phyloP scores from a whole-genome alignment of 768 basidiomycete genomes.

The Gautieria morchelliformis region DNA sequence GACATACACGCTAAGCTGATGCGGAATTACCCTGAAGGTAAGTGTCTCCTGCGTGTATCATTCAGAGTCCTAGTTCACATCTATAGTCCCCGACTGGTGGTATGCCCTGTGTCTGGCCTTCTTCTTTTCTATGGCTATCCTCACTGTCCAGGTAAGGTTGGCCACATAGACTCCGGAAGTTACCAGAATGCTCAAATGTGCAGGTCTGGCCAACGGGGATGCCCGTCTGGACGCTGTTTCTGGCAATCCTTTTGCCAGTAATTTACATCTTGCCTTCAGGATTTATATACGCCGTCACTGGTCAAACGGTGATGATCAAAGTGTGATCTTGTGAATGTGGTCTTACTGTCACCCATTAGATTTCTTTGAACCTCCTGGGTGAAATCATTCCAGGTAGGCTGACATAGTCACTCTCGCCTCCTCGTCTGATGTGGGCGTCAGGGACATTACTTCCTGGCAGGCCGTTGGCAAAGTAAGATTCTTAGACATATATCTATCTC shows the following conservation, averaged over 20 bases:
- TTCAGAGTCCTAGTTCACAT: not conserved
- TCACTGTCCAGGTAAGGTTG: constrained; percentile 22
- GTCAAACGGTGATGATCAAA: constrained; percentile 16
- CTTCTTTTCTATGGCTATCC: constrained; percentile 24
- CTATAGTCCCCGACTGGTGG: constrained; percentile 24
- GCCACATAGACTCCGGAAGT: not conserved
- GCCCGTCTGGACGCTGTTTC: constrained; percentile 32
- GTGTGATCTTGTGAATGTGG: not conserved
- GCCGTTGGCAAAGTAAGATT: constrained; percentile 28
- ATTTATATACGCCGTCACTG: constrained; percentile 35
- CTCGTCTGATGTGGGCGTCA: not conserved
- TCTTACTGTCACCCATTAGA: constrained; percentile 9
- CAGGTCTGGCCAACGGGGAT: constrained; percentile 28
- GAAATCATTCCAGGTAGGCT: constrained; percentile 30
- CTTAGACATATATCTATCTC: not conserved
- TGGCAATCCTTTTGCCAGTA: constrained; percentile 26
- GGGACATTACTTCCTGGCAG: constrained; percentile 28
- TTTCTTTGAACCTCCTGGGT: constrained; percentile 32
- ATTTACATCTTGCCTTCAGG: constrained; percentile 34
- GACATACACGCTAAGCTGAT: constrained; percentile 41
- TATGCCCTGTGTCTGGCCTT: constrained; percentile 23
- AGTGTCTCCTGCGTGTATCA: not conserved
- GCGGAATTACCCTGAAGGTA: constrained; percentile 32
- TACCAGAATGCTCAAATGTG: not conserved
- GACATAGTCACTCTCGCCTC: not conserved